Evolutionary conservation across 768 basidiomycete species (phyloP).

Genomic region (Termitomyces bulborhizus): DNA sequence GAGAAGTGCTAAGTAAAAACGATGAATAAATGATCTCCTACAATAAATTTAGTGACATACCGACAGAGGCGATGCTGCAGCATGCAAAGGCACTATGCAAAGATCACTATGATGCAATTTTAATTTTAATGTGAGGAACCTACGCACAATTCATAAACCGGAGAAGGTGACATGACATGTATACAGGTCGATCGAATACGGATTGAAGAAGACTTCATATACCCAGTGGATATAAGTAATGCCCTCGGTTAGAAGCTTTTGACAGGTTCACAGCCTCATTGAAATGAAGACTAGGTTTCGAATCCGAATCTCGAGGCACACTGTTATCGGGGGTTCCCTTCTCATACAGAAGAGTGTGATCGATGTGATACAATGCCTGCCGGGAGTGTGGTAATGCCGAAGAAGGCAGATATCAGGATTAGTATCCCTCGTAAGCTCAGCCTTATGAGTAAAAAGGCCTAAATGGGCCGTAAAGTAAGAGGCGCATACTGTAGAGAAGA

Average conservation of each 20-base stretch:
- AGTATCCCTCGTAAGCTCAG: neutral
- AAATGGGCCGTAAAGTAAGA: no score
- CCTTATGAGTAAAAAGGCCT: neutral
- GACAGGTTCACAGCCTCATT: neutral
- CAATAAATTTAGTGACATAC: conserved; percentile 5
- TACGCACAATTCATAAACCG: conserved; percentile 7
- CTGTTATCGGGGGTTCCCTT: neutral
- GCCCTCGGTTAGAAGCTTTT: neutral
- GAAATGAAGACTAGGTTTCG: no score
- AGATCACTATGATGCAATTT: neutral
- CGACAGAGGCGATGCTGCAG: conserved; percentile 25
- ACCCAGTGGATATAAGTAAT: neutral
- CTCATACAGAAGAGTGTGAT: neutral
- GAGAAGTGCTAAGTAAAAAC: conserved; percentile 17
- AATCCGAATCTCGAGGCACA: no score
- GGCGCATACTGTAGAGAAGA: neutral
- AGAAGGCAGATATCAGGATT: neutral
- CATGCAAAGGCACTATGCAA: conserved; percentile 22
- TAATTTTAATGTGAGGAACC: neutral
- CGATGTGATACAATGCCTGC: neutral
- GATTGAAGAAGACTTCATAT: no score
- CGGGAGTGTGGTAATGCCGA: neutral
- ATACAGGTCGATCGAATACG: neutral
- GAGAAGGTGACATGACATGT: conserved; percentile 9
- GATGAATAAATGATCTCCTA: neutral